These are phyloP conservation scores for Deuterostichococcus epilithicus DNA, from an alignment of 139 green algal species.

Conservation along the genomic window DNA sequence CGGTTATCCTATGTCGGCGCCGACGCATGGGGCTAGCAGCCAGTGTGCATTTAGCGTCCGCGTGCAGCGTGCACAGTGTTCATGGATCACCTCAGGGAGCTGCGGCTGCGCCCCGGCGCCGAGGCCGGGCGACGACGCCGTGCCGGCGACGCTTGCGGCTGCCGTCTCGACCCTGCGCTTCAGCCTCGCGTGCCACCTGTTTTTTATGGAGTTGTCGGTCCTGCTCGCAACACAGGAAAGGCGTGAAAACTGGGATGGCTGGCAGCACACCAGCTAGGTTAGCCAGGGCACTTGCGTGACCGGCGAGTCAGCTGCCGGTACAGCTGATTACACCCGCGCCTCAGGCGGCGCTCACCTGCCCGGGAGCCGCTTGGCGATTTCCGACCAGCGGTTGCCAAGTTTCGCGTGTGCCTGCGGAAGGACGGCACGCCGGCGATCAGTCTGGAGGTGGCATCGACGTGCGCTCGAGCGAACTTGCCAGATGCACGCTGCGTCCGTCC, in stretches of 20 bases:
- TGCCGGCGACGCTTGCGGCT: no score
- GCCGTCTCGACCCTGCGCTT: conserved; percentile 30
- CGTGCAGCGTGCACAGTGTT: no score
- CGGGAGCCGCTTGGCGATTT: conserved; percentile 47
- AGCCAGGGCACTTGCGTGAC: neutral
- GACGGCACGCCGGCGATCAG: neutral
- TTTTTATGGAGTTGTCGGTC: conserved; percentile 67
- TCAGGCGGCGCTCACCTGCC: conserved; percentile 18
- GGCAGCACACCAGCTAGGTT: conserved; percentile 2
- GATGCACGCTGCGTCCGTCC: neutral
- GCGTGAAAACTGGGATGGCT: no score
- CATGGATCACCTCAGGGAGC: no score
- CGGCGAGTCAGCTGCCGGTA: neutral
- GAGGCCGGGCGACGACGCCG: no score
- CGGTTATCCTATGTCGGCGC: no score
- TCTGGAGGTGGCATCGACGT: neutral
- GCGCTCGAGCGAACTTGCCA: neutral
- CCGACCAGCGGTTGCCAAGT: conserved; percentile 52
- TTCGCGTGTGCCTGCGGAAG: conserved; percentile 28
- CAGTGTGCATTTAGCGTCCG: no score
- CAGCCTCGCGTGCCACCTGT: conserved; percentile 62
- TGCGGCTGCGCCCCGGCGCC: no score
- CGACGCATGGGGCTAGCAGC: no score
- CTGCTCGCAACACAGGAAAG: conserved; percentile 9
- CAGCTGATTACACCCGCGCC: neutral